Evolutionary conservation across 345 rosid genomes (phyloP).

Genomic region (Luvunga scandens): DNA sequence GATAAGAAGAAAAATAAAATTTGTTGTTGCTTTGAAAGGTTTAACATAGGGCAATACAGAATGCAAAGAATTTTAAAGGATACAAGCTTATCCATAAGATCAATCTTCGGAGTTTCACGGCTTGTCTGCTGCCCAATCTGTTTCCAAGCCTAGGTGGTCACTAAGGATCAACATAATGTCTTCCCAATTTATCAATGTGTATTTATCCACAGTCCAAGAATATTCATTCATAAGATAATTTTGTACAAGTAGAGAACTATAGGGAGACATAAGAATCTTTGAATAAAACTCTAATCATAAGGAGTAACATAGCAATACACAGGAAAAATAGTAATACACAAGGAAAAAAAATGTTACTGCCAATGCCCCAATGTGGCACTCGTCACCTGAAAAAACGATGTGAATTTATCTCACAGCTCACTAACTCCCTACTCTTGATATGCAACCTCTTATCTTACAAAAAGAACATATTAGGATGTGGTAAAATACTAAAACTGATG

Average conservation of each 20-base stretch:
- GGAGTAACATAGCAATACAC: constrained; percentile 14
- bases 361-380: constrained; percentile 13
- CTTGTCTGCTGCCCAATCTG: background rate
- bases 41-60: background rate
- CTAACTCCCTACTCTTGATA: constrained; percentile 20
- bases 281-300: constrained; percentile 7
- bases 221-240: background rate
- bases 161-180: background rate
- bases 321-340: constrained; percentile 21
- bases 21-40: background rate
- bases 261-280: background rate
- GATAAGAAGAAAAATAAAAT: background rate
- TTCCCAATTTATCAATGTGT: background rate
- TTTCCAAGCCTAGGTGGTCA: background rate
- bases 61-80: background rate
- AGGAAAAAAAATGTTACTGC: constrained; percentile 10
- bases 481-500: constrained; percentile 9
- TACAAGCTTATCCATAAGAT: background rate
- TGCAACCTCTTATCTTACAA: constrained; percentile 31
- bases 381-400: background rate
- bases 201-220: background rate
- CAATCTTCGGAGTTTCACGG: background rate
- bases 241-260: background rate
- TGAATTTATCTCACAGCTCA: constrained; percentile 22
- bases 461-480: constrained; percentile 19